Evolutionary conservation across 2,329 filamentous ascomycete genomes (phyloP).

Genomic region (Ceratocystis papillata): DNA sequence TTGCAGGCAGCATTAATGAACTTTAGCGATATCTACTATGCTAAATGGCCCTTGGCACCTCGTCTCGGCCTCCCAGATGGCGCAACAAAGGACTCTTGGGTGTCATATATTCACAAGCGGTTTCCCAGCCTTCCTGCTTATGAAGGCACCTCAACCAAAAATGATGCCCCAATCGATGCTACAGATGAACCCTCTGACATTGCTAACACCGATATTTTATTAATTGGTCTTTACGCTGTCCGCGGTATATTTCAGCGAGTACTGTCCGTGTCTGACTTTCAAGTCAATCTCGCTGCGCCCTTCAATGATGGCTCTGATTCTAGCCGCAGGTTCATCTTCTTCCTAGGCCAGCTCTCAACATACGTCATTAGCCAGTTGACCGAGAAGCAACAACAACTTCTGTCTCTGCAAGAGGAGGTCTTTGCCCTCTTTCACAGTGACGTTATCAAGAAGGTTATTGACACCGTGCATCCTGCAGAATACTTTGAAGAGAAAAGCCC

Average conservation of each 20-base stretch:
- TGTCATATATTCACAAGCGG: conserved; percentile 27
- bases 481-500: conserved; percentile 17
- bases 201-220: conserved; percentile 17
- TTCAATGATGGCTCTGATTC: conserved; percentile 21
- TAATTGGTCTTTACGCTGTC: conserved; percentile 21
- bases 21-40: conserved; percentile 36
- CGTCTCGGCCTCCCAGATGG: conserved; percentile 23
- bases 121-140: conserved; percentile 30
- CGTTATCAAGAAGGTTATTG: background rate
- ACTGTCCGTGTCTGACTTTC: background rate
- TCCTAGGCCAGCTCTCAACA: conserved; percentile 29
- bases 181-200: background rate
- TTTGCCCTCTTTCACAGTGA: conserved; percentile 33
- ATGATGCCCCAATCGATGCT: conserved; percentile 5
- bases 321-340: conserved; percentile 19
- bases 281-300: conserved; percentile 7
- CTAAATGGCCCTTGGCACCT: conserved; percentile 22
- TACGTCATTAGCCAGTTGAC: conserved; percentile 33
- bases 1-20: conserved; percentile 32
- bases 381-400: conserved; percentile 32
- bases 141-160: conserved; percentile 12
- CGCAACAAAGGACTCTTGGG: conserved; percentile 28
- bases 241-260: conserved; percentile 15
- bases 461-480: background rate
- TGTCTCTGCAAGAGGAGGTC: conserved; percentile 31